A percentile compares a stretch with the other conserved stretches of the same genome.
Evolutionary conservation across 2,329 filamentous ascomycete species (phyloP).

Genomic region (Stagonosporopsis tanaceti): DNA sequence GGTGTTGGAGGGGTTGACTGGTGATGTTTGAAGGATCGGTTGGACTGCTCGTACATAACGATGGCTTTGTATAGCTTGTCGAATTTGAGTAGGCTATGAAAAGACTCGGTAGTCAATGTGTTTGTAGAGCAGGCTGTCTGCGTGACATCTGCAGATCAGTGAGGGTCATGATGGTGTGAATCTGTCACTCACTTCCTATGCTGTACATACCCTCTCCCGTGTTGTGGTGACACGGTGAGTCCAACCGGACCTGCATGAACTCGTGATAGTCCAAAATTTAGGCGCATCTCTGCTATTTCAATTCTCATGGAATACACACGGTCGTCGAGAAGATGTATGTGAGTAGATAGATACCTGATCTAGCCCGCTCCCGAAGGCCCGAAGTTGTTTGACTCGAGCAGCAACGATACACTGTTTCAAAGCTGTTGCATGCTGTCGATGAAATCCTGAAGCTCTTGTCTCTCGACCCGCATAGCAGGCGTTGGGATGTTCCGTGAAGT

Average conservation of each 20-base stretch:
- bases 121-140: background rate
- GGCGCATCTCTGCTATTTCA: background rate
- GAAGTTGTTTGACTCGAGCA: background rate
- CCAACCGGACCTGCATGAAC: background rate
- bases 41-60: constrained; percentile 10
- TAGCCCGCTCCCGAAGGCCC: background rate
- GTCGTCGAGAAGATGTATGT: background rate
- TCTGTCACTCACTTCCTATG: background rate
- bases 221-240: background rate
- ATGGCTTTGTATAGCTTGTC: constrained; percentile 1
- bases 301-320: background rate
- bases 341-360: background rate
- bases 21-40: background rate
- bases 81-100: no score
- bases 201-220: constrained; percentile 1
- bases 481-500: background rate
- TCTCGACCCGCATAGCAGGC: background rate
- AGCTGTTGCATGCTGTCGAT: background rate
- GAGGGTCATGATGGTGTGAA: background rate
- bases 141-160: background rate
- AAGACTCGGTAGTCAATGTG: background rate
- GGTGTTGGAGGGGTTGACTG: constrained; percentile 1
- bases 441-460: background rate
- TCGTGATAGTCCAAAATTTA: background rate
- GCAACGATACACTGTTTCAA: constrained; percentile 4